Conservation (phyloP, 1,284 basidiomycete species). For the Malassezia equina region DNA sequence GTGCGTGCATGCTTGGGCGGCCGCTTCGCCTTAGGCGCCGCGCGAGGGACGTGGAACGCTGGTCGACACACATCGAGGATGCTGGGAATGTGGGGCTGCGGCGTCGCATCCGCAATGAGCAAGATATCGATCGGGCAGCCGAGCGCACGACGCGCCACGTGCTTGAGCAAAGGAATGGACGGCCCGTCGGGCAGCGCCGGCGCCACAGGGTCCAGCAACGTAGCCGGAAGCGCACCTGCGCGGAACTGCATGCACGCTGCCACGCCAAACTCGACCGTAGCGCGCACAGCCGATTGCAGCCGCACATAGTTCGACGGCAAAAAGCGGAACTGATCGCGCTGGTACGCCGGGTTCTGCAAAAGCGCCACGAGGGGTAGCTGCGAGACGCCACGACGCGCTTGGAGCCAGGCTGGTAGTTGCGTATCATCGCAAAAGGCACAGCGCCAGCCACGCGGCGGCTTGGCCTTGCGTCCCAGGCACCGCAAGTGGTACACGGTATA, state of each 20-base stretch:
- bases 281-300: slow-evolving; percentile 15
- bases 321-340: slow-evolving; percentile 20
- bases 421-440: slow-evolving; percentile 32
- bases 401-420: slow-evolving; percentile 13
- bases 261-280: slow-evolving; percentile 19
- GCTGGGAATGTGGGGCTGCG: slow-evolving; percentile 7
- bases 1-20: not conserved
- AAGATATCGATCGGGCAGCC: slow-evolving; percentile 30
- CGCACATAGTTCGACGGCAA: slow-evolving; percentile 9
- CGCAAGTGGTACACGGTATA: slow-evolving; percentile 25
- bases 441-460: slow-evolving; percentile 17
- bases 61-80: slow-evolving; percentile 11
- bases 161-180: slow-evolving; percentile 14
- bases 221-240: not conserved
- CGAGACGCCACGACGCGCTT: slow-evolving; percentile 15
- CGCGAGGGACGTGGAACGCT: slow-evolving; percentile 1
- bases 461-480: slow-evolving; percentile 28
- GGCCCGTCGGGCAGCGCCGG: not conserved
- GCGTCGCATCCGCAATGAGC: slow-evolving; percentile 21
- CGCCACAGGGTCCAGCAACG: not conserved
- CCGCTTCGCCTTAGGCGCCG: slow-evolving; percentile 1
- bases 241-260: slow-evolving; percentile 17
- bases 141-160: slow-evolving; percentile 26
- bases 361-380: slow-evolving; percentile 32
- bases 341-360: slow-evolving; percentile 22